These are phyloP conservation scores for Balakata baccata DNA, from an alignment of 345 rosid genomes.

Conservation along the genomic window DNA sequence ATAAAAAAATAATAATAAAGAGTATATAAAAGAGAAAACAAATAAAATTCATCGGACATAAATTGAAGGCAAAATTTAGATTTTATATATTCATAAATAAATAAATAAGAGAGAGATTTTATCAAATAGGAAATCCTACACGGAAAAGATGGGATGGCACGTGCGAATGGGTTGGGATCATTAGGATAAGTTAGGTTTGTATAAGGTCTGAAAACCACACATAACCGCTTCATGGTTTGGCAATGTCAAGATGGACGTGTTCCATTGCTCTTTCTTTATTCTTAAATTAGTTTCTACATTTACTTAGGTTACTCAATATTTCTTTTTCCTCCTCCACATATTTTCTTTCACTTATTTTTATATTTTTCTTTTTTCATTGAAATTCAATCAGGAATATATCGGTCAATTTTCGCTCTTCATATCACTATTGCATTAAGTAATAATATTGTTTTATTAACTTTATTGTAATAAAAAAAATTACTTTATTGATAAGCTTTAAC, in stretches of 20 bases:
- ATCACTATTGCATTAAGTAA: too few relatives aligned
- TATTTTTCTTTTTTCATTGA: neutral
- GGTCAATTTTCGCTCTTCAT: too few relatives aligned
- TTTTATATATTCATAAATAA: neutral
- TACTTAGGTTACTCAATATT: neutral
- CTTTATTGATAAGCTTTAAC: too few relatives aligned
- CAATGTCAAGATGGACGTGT: constrained; percentile 39
- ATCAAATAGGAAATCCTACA: neutral
- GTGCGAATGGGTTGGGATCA: constrained; percentile 22
- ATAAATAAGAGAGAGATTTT: neutral
- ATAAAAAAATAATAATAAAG: neutral
- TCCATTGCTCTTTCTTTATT: constrained; percentile 25
- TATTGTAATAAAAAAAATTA: too few relatives aligned
- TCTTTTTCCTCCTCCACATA: neutral
- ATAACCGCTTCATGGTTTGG: constrained; percentile 50
- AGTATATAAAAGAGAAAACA: neutral
- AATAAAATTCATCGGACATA: neutral
- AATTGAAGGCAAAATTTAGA: neutral
- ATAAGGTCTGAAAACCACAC: constrained; percentile 47
- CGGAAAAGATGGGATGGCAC: constrained; percentile 31
- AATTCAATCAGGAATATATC: neutral
- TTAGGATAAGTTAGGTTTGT: constrained; percentile 33
- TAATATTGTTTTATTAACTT: too few relatives aligned
- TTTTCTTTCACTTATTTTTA: neutral
- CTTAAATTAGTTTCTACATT: constrained; percentile 5